Conservation (phyloP, 225 moss, liverwort and hornwort genomes). For the Lunularia cruciata region DNA sequence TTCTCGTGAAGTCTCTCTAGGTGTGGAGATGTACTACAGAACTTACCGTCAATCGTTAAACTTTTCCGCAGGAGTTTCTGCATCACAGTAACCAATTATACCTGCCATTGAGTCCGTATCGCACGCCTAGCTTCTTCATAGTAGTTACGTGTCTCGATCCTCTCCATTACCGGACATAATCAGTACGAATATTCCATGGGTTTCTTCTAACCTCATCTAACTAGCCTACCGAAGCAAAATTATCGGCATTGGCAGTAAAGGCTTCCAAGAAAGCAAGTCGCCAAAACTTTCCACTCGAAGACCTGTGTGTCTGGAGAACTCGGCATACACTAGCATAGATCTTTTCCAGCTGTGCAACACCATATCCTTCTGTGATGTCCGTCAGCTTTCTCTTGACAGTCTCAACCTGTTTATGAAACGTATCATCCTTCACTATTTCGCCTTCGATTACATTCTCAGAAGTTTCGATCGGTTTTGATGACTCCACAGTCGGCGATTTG, state of each 20-base stretch:
- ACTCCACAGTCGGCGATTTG: constrained; percentile 4
- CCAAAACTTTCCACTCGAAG: constrained; percentile 45
- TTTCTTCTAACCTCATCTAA: not conserved
- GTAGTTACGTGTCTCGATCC: not conserved
- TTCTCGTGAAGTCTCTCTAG: constrained; percentile 8
- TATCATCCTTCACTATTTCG: constrained; percentile 42
- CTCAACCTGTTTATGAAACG: constrained; percentile 47
- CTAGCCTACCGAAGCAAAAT: constrained; percentile 23
- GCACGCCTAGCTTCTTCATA: not conserved
- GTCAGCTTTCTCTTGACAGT: constrained; percentile 55
- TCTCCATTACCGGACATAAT: not conserved
- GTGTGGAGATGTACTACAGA: constrained; percentile 16
- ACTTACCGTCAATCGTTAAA: not conserved
- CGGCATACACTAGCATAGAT: constrained; percentile 63
- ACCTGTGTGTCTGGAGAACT: constrained; percentile 45
- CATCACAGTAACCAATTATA: not conserved
- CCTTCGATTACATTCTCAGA: constrained; percentile 26
- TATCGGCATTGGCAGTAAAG: constrained; percentile 40
- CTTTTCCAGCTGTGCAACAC: constrained; percentile 70
- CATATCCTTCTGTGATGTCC: constrained; percentile 55
- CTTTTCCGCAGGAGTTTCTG: constrained; percentile 8
- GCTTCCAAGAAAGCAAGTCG: constrained; percentile 53
- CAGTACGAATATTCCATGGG: not conserved
- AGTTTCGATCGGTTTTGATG: constrained; percentile 21
- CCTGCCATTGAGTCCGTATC: not conserved